Evolutionary conservation across 139 green algal species (phyloP).

Genomic region (Coelastrella sp.): DNA sequence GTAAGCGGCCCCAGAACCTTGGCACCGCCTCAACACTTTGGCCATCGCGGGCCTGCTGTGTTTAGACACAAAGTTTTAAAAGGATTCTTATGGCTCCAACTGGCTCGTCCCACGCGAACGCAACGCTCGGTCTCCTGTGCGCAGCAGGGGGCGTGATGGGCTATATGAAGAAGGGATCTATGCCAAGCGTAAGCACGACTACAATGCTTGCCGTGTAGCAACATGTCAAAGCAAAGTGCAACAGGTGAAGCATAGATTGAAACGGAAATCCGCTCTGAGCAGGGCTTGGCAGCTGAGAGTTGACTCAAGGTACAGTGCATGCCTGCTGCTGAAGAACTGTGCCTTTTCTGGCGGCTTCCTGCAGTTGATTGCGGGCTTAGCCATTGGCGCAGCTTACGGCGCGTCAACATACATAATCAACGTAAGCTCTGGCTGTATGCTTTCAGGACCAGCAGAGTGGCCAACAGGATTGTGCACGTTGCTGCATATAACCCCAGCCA

Average conservation of each 20-base stretch:
- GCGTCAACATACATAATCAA: constrained; percentile 38
- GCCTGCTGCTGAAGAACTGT: not conserved
- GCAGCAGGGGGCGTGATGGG: constrained; percentile 39
- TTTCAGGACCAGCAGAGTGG: no score
- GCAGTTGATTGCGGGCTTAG: constrained; percentile 37
- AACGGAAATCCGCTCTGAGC: not conserved
- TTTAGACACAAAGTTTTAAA: not conserved
- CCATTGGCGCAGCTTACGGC: constrained; percentile 36
- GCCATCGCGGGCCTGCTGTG: no score
- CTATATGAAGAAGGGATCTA: constrained; percentile 14
- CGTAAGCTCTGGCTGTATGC: not conserved
- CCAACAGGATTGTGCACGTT: no score
- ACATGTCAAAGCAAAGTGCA: not conserved
- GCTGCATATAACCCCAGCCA: no score
- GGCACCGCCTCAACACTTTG: not conserved
- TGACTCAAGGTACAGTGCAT: not conserved
- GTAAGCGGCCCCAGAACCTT: not conserved
- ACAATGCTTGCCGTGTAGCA: not conserved
- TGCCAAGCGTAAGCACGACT: constrained; percentile 21
- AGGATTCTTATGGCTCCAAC: not conserved
- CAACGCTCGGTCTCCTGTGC: constrained; percentile 20
- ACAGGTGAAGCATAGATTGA: not conserved
- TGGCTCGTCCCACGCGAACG: constrained; percentile 37
- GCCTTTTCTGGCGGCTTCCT: not conserved
- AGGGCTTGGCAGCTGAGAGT: no score